These are phyloP conservation scores for Mortierella sp. DNA, from an alignment of 371 early-diverging fungal species.

Conservation along the genomic window DNA sequence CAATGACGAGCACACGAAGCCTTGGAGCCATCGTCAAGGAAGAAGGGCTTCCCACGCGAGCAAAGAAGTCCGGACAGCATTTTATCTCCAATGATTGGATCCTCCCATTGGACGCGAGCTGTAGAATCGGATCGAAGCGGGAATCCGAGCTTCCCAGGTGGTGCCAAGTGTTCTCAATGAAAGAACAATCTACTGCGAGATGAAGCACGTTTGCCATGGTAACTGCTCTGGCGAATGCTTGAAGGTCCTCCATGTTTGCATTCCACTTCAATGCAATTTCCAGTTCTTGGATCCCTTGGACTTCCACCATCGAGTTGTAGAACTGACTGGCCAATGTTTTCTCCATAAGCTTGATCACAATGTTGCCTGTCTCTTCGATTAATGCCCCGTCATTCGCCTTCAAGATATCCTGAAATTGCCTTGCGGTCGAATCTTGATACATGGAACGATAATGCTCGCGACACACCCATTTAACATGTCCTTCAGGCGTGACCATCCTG, in stretches of 20 bases:
- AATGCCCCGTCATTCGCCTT: slow-evolving; percentile 1
- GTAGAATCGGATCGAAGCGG: slow-evolving; percentile 6
- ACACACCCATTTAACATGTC: slow-evolving; percentile 35
- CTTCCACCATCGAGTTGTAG: slow-evolving; percentile 2
- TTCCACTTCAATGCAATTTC: slow-evolving; percentile 10
- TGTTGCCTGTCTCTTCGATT: neutral
- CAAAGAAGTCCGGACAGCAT: too few relatives aligned
- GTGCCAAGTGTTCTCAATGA: neutral
- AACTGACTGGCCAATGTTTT: neutral
- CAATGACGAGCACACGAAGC: too few relatives aligned
- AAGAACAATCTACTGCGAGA: neutral
- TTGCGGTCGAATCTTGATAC: neutral
- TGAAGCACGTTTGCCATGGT: neutral
- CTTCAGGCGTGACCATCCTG: slow-evolving; percentile 6
- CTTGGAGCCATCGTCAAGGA: too few relatives aligned
- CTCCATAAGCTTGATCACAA: neutral
- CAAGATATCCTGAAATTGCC: neutral
- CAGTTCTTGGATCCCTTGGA: neutral
- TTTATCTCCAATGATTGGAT: too few relatives aligned
- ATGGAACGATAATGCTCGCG: slow-evolving; percentile 11
- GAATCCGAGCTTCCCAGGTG: slow-evolving; percentile 2
- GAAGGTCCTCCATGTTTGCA: slow-evolving; percentile 7
- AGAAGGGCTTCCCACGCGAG: too few relatives aligned
- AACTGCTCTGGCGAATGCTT: neutral
- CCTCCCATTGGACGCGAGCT: too few relatives aligned